Conservation (phyloP, 148 eudicot species). For the Rhododendron ovatum region DNA sequence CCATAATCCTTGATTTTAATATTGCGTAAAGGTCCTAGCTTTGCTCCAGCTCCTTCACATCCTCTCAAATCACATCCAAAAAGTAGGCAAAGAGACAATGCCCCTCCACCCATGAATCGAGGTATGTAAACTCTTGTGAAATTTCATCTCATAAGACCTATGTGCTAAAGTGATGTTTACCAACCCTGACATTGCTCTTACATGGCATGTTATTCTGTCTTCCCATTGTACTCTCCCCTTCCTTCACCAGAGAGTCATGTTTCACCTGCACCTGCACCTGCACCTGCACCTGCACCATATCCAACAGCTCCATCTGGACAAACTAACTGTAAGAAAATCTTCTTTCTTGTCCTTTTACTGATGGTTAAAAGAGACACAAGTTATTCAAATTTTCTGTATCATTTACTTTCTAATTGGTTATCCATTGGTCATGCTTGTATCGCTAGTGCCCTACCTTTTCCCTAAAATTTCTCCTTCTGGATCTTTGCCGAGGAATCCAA, state of each 20-base stretch:
- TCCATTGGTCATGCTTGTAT: slow-evolving; percentile 16
- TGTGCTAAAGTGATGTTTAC: neutral
- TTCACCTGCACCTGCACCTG: slow-evolving; percentile 18
- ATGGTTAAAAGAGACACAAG: neutral
- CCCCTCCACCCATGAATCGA: slow-evolving; percentile 17
- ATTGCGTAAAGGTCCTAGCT: neutral
- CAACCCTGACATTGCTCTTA: neutral
- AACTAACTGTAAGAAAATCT: slow-evolving; percentile 21
- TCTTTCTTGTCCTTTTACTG: neutral
- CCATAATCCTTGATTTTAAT: neutral
- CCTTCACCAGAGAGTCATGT: slow-evolving; percentile 15
- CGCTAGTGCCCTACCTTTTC: slow-evolving; percentile 50
- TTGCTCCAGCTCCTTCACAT: slow-evolving; percentile 2
- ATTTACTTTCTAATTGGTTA: slow-evolving; percentile 9
- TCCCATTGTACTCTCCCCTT: slow-evolving; percentile 10
- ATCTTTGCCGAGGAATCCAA: slow-evolving; percentile 41
- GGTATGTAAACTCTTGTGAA: slow-evolving; percentile 6
- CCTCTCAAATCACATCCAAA: slow-evolving; percentile 15
- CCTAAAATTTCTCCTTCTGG: slow-evolving; percentile 59
- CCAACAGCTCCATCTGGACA: slow-evolving; percentile 17
- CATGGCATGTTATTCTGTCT: slow-evolving; percentile 7
- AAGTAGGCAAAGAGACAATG: slow-evolving; percentile 10
- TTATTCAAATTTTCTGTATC: slow-evolving; percentile 4
- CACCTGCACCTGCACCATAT: slow-evolving; percentile 23
- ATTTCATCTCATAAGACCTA: neutral